Evolutionary conservation across 805 yeast species (phyloP), one percentile per base, ranked within the genome.

Genomic region (Schwanniomyces sp.): DNA sequence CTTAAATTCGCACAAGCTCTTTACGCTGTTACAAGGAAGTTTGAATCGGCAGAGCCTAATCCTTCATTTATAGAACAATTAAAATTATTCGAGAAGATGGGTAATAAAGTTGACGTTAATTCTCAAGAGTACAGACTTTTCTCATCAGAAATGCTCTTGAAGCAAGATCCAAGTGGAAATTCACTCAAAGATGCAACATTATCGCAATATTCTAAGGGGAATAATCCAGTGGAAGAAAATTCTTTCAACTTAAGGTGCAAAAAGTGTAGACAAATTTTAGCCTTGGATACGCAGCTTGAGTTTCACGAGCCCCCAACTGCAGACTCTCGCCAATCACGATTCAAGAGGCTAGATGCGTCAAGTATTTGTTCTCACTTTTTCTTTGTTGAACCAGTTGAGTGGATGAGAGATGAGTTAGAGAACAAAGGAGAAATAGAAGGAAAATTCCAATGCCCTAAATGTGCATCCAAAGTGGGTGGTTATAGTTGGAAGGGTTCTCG

Each of bases 401-500:
- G 99, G 99, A 94, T 94, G 99, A 80, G 85, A 49, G 71, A 73
- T 4, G 96, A 89, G 62, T 69, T 92, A 34, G 82, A 78, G 41
- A 67, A 64, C 11, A 76, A 79, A 54, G 88, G 88, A 30, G 86
- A 83, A 44, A 58, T 94, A 7, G 97, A 92, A 63, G 99, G 99
- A 2, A 88, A 86, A 59, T 82, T 94, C 39, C 64, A 69, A 9
- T 94, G 99, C 64, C 94, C 94, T 2, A 86, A 85, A 59, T 94
- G 99, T 70, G 72, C 73, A 5, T 75, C 87, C 12, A 94, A 92
- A 68, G 81, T 94, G 2, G 99, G 99, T 11, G 91, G 89, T 0
- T 94, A 91, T 63, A 82, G 85, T 52, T 94, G 99, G 99, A 88
- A 85, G 58, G 99, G 99, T 0, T 82, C 92, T 1, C 73, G 96